Conservation (phyloP, 768 basidiomycete genomes). For the Russula brevipes region DNA sequence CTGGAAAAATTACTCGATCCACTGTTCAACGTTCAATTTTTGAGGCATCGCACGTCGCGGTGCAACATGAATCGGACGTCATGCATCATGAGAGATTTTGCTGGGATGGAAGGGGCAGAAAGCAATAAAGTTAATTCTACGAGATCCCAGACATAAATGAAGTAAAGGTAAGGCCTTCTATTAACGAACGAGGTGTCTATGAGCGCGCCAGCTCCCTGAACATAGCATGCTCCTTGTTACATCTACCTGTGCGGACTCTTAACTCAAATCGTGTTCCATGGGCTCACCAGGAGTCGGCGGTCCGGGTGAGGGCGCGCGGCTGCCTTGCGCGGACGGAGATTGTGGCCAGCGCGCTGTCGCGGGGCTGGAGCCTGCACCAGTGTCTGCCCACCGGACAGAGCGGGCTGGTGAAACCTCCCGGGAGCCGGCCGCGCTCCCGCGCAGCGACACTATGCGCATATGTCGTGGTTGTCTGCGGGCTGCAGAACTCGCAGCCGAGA, state of each 20-base stretch:
- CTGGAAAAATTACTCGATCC: no score
- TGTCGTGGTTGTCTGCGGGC: slow-evolving; percentile 27
- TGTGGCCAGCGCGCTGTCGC: slow-evolving; percentile 23
- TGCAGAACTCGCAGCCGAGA: slow-evolving; percentile 14
- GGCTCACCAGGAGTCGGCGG: slow-evolving; percentile 5
- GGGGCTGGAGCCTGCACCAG: slow-evolving; percentile 21
- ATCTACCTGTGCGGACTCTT: background rate
- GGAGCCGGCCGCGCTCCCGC: slow-evolving; percentile 26
- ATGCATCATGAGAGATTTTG: no score
- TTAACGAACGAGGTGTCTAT: no score
- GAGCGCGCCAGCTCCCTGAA: no score
- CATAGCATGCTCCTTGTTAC: no score
- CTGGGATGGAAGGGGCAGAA: no score
- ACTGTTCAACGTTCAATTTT: no score
- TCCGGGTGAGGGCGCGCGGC: slow-evolving; percentile 13
- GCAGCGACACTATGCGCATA: slow-evolving; percentile 32
- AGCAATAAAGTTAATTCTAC: no score
- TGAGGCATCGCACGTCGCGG: no score
- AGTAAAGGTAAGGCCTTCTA: no score
- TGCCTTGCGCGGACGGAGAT: slow-evolving; percentile 15
- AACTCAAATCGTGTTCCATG: background rate
- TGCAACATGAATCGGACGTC: no score
- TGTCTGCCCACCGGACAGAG: slow-evolving; percentile 46
- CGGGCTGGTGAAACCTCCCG: slow-evolving; percentile 44
- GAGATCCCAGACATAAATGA: no score